phyloP scores from a whole-genome alignment of 1,139 yeast species.

The Yamadazyma spencermartinsiae region DNA sequence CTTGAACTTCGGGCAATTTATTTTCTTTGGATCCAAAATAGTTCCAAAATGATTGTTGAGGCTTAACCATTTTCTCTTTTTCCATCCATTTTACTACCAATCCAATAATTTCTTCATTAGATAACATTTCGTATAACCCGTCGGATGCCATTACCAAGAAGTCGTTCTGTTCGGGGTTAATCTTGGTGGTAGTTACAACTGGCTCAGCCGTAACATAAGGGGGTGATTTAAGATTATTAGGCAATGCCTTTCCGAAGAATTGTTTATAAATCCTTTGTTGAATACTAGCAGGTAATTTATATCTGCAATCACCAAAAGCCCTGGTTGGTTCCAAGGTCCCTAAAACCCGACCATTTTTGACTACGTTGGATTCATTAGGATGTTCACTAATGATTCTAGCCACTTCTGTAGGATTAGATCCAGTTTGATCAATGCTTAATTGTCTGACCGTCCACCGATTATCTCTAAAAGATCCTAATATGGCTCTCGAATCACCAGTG shows the following conservation, averaged over 20 bases:
- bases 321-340: slow-evolving; percentile 96
- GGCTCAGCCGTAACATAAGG: slow-evolving; percentile 99
- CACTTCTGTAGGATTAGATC: slow-evolving; percentile 86
- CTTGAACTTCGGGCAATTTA: slow-evolving; percentile 62
- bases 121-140: slow-evolving; percentile 88
- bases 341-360: slow-evolving; percentile 84
- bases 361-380: slow-evolving; percentile 84
- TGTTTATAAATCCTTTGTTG: slow-evolving; percentile 75
- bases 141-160: slow-evolving; percentile 93
- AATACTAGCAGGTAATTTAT: slow-evolving; percentile 71
- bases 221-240: slow-evolving; percentile 79
- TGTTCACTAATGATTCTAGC: slow-evolving; percentile 83
- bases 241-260: slow-evolving; percentile 82
- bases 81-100: slow-evolving; percentile 95
- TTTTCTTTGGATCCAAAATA: slow-evolving; percentile 47
- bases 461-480: slow-evolving; percentile 70
- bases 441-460: slow-evolving; percentile 89
- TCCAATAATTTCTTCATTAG: slow-evolving; percentile 91
- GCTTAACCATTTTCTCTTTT: slow-evolving; percentile 62
- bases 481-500: slow-evolving; percentile 94
- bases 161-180: slow-evolving; percentile 71
- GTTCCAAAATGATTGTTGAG: slow-evolving; percentile 52
- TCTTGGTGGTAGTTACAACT: slow-evolving; percentile 78
- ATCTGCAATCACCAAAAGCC: slow-evolving; percentile 96
- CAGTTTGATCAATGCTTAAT: slow-evolving; percentile 90